Evolutionary conservation across 2,329 filamentous ascomycete genomes (phyloP).

Genomic region (Byssothecium circinans): DNA sequence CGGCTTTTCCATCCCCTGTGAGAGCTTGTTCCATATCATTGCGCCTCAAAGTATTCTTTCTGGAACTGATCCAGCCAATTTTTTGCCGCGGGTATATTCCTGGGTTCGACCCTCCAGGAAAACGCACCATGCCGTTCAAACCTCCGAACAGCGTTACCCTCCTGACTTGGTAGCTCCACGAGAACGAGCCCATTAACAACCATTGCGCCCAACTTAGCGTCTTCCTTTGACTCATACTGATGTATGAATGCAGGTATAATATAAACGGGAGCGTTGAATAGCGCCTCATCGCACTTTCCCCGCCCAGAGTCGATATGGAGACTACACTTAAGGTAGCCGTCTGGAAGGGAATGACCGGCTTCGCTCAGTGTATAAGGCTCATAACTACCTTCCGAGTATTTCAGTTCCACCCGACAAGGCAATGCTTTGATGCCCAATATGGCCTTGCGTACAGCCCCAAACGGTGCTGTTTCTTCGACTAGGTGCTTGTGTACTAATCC

Average conservation of each 20-base stretch:
- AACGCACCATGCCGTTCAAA: constrained; percentile 1
- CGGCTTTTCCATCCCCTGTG: no score
- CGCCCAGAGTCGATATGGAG: no score
- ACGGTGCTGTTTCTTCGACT: constrained; percentile 1
- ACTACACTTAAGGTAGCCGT: no score
- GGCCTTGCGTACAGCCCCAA: constrained; percentile 1
- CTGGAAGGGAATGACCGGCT: no score
- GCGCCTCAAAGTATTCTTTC: no score
- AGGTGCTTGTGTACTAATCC: not conserved
- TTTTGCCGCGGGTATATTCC: not conserved
- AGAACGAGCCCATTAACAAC: constrained; percentile 1
- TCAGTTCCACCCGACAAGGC: not conserved
- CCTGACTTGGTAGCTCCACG: not conserved
- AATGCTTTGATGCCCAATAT: not conserved
- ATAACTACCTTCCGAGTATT: not conserved
- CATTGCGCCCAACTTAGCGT: no score
- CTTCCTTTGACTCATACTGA: not conserved
- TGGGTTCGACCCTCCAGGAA: not conserved
- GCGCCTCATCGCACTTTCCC: no score
- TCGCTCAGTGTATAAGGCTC: no score
- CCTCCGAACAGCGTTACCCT: not conserved
- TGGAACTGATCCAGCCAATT: not conserved
- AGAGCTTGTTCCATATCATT: no score
- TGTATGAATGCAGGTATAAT: not conserved
- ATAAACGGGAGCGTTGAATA: not conserved